Conservation (phyloP, 805 yeast species). For the Metschnikowia koreensis region DNA sequence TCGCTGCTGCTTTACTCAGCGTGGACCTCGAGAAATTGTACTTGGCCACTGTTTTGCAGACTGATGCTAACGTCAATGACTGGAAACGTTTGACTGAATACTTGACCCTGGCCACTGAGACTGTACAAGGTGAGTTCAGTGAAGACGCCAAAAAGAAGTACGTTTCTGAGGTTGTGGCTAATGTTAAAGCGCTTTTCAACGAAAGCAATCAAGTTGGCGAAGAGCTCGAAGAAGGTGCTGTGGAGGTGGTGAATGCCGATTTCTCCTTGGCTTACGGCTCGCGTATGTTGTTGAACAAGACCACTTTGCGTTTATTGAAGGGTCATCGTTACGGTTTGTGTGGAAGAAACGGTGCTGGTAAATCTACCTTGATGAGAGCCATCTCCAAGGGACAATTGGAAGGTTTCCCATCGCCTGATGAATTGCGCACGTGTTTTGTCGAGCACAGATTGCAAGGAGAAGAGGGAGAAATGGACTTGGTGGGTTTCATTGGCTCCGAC, state of each 20-base stretch:
- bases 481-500: conserved; percentile 83
- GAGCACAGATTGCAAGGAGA: conserved; percentile 96
- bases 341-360: conserved; percentile 99
- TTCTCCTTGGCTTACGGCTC: conserved; percentile 97
- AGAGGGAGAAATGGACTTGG: conserved; percentile 88
- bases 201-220: conserved; percentile 44
- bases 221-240: conserved; percentile 71
- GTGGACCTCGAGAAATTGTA: conserved; percentile 43
- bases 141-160: conserved; percentile 27
- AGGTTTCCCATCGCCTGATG: conserved; percentile 91
- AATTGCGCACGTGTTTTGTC: conserved; percentile 89
- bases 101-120: conserved; percentile 34
- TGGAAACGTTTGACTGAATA: conserved; percentile 54
- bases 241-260: conserved; percentile 89
- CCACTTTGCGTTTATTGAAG: conserved; percentile 79
- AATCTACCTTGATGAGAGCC: conserved; percentile 94
- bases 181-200: conserved; percentile 54
- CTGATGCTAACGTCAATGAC: conserved; percentile 45
- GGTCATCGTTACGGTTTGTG: conserved; percentile 98
- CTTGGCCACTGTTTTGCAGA: conserved; percentile 40
- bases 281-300: conserved; percentile 92
- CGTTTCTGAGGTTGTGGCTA: conserved; percentile 44
- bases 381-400: conserved; percentile 95
- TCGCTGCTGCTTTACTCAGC: conserved; percentile 27
- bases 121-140: conserved; percentile 15